Base-by-base conservation (phyloP, 176 grass and related monocot species). In the Oryza rufipogon region DNA sequence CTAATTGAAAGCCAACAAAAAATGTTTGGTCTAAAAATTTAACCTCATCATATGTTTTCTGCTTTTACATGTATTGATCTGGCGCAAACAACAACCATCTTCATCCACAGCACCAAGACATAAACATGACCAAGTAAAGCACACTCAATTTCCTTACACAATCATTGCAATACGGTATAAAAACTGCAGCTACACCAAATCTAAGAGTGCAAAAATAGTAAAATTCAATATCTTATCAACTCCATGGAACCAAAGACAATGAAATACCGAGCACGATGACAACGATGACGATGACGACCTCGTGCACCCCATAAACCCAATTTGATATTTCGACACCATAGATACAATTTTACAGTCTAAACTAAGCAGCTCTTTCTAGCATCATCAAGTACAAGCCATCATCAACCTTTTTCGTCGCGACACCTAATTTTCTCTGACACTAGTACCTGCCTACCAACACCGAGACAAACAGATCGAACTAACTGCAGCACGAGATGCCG, bases 381-480 rank as follows among this genome's bases (percentile, higher is more conserved):
- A 81, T 30, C 22, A 81, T 30, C 23, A n/a, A 44, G 47, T 66
- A 34, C 26, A 48, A 34, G 25, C 17, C 70, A 83, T 65, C 23
- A 22, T 65, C 23, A 22, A 45, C 72, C 54, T 17, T 56, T 56
- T 76, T 15, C 2, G 23, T 15, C 2, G 23, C 58, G 36, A 63
- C 25, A 70, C 16, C 11, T 76, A 51, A 85, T 75, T 76, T 51
- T 64, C 58, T 39, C 15, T 32, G 2, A 9, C 51, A 54, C 41
- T 23, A 81, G 46, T 69, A 66, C 44, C 66, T 69, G 73, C 44
- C 73, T 9, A n/a, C 3, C 0, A 32, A 32, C 30, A 19, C 52
- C 13, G 32, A 68, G 7, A 6, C 48, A 83, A 49, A 68, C 74
- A 67, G 79, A 86, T 79, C 68, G 47, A 78, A 25, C 74, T 73